A percentile compares a stretch with the other conserved stretches of the same genome.
These are phyloP conservation scores for Arxiozyma slooffiae DNA, from an alignment of 1,139 yeast species.

Conservation along the genomic window DNA sequence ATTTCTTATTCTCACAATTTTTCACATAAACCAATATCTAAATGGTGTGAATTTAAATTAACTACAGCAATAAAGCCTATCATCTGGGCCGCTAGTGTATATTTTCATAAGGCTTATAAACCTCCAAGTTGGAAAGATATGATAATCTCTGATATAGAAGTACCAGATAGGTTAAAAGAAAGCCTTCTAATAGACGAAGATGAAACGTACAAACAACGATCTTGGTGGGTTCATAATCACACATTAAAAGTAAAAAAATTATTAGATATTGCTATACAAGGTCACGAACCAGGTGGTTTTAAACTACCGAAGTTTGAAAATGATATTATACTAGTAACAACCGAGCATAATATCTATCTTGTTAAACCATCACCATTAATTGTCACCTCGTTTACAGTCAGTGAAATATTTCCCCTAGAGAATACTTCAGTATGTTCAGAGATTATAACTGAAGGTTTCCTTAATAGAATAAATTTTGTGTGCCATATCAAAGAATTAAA, in stretches of 20 bases:
- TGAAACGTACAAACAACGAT: not conserved
- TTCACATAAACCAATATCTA: not conserved
- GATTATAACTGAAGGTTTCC: conserved; percentile 18
- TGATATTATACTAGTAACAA: conserved; percentile 18
- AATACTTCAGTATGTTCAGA: conserved; percentile 30
- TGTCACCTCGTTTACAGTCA: conserved; percentile 38
- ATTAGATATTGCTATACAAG: conserved; percentile 6
- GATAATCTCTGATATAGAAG: not conserved
- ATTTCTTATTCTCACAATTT: not conserved
- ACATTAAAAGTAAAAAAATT: conserved; percentile 13
- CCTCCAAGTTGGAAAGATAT: not conserved
- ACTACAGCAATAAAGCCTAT: not conserved
- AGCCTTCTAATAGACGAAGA: not conserved
- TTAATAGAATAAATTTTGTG: conserved; percentile 41
- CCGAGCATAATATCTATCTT: conserved; percentile 12
- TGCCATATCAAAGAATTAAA: conserved; percentile 43
- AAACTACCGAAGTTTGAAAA: conserved; percentile 12
- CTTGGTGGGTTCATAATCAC: conserved; percentile 18
- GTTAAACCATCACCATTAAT: conserved; percentile 29
- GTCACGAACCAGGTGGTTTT: conserved; percentile 14
- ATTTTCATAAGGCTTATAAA: not conserved
- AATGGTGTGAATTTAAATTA: not conserved
- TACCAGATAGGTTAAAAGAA: not conserved
- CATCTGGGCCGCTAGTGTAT: not conserved
- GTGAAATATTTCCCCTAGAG: conserved; percentile 32